Conservation (phyloP, 805 yeast species). For the Nakazawaea ishiwadae region DNA sequence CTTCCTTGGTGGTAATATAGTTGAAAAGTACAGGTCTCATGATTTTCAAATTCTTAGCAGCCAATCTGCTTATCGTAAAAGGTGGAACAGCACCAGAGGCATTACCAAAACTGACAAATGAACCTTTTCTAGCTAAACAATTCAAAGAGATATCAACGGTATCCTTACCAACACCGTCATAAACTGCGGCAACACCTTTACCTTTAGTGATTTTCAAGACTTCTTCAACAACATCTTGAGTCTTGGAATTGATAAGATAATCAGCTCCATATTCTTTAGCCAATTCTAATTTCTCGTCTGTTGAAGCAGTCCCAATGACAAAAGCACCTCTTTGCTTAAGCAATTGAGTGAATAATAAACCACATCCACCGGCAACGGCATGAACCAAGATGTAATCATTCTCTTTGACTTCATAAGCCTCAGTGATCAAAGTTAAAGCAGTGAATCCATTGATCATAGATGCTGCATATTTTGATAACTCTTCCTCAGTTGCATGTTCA, state of each 20-base stretch:
- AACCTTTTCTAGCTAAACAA: slow-evolving; percentile 64
- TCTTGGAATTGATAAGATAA: slow-evolving; percentile 48
- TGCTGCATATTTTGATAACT: slow-evolving; percentile 54
- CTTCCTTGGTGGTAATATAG: slow-evolving; percentile 52
- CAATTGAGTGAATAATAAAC: slow-evolving; percentile 66
- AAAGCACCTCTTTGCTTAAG: slow-evolving; percentile 62
- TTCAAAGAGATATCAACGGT: slow-evolving; percentile 63
- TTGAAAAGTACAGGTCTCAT: slow-evolving; percentile 57
- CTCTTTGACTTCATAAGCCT: slow-evolving; percentile 60
- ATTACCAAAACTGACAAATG: slow-evolving; percentile 75
- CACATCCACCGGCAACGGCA: slow-evolving; percentile 98
- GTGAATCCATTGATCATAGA: slow-evolving; percentile 71
- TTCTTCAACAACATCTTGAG: slow-evolving; percentile 50
- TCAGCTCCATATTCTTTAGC: slow-evolving; percentile 80
- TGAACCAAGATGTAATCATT: slow-evolving; percentile 74
- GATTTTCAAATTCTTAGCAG: slow-evolving; percentile 60
- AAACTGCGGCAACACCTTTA: slow-evolving; percentile 63
- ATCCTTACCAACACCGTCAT: slow-evolving; percentile 76
- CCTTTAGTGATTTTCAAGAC: slow-evolving; percentile 60
- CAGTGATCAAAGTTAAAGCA: slow-evolving; percentile 64
- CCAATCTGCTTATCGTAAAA: slow-evolving; percentile 41
- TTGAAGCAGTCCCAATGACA: slow-evolving; percentile 82
- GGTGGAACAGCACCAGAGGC: slow-evolving; percentile 84
- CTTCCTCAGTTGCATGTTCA: slow-evolving; percentile 39
- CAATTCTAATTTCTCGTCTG: slow-evolving; percentile 60